These are phyloP conservation scores for Daedaleopsis sinensis DNA, from an alignment of 768 basidiomycete species.

Conservation along the genomic window DNA sequence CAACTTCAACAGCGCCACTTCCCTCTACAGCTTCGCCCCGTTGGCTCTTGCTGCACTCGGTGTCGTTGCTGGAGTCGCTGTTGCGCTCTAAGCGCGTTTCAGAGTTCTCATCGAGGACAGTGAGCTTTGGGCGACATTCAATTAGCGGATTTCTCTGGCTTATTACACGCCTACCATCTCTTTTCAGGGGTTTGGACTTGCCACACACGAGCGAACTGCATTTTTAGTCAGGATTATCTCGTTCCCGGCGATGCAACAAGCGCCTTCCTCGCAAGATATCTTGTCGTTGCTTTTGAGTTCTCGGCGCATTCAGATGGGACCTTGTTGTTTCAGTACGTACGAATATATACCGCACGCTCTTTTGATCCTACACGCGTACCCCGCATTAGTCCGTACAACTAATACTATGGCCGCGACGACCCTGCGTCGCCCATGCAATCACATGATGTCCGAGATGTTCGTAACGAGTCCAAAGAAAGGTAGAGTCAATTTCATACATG, in stretches of 20 bases:
- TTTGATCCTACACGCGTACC: not conserved
- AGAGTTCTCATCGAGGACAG: not conserved
- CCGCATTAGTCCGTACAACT: not conserved
- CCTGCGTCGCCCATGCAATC: not conserved
- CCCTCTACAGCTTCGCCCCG: conserved; percentile 31
- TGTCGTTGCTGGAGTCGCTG: conserved; percentile 49
- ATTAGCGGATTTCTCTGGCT: not conserved
- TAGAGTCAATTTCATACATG: not conserved
- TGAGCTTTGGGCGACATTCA: no score
- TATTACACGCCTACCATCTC: not conserved
- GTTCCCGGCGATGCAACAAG: not conserved
- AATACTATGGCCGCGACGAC: not conserved
- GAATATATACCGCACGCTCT: conserved; percentile 1
- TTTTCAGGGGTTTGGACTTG: conserved; percentile 6
- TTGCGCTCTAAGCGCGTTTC: conserved; percentile 41
- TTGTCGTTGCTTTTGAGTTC: conserved; percentile 12
- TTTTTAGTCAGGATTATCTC: conserved; percentile 4
- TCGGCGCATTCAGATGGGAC: not conserved
- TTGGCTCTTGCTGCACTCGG: conserved; percentile 42
- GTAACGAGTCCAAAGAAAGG: not conserved
- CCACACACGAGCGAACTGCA: conserved; percentile 6
- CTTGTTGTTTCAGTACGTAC: conserved; percentile 14
- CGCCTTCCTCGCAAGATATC: conserved; percentile 7
- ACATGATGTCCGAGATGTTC: not conserved
- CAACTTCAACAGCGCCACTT: conserved; percentile 29